Evolutionary conservation across 495 filamentous ascomycete genomes (phyloP).

Genomic region (Daldinia caldariorum): DNA sequence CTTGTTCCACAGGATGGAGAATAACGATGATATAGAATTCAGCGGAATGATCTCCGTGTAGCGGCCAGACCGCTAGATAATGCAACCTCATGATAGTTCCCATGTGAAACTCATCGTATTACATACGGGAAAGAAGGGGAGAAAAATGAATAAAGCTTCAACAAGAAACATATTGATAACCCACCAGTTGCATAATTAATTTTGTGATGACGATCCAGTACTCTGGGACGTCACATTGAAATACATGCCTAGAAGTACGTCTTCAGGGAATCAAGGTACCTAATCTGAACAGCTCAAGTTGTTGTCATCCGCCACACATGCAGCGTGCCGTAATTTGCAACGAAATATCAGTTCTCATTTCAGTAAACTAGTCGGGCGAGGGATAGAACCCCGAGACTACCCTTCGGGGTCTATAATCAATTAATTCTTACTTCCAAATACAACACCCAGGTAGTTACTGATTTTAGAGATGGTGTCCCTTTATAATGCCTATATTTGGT

Average conservation of each 20-base stretch:
- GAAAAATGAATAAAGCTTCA: neutral
- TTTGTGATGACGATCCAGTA: conserved; percentile 2
- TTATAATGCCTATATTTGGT: neutral
- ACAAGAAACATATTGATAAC: neutral
- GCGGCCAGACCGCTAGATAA: conserved; percentile 27
- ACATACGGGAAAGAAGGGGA: neutral
- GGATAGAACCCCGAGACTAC: neutral
- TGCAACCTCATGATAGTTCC: conserved; percentile 23
- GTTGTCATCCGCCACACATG: conserved; percentile 6
- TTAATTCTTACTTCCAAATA: conserved; percentile 1
- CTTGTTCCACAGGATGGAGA: neutral
- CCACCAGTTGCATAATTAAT: conserved; percentile 1
- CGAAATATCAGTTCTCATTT: conserved; percentile 2
- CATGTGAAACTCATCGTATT: conserved; percentile 22
- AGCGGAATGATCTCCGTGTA: conserved; percentile 19
- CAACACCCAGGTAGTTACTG: neutral
- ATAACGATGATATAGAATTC: conserved; percentile 8
- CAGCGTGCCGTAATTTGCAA: conserved; percentile 11
- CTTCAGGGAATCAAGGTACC: neutral
- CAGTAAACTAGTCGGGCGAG: conserved; percentile 18
- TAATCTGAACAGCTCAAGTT: neutral
- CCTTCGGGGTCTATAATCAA: neutral
- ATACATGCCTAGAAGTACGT: neutral
- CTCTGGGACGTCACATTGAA: neutral
- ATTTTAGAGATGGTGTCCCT: neutral